phyloP scores from a whole-genome alignment of 257 asterid genomes.

The Solanum gracilifrons region DNA sequence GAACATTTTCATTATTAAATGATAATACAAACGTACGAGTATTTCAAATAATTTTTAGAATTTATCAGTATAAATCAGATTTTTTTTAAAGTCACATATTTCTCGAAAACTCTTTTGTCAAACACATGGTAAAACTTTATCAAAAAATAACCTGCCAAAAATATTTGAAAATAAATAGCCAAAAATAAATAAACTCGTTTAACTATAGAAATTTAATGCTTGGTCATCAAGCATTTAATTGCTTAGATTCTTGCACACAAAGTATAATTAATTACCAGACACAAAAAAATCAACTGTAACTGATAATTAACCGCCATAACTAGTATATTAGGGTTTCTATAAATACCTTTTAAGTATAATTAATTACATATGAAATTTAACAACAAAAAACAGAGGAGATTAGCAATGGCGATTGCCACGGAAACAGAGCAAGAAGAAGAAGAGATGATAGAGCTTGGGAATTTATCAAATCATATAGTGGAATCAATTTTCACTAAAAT shows the following conservation, averaged over 20 bases:
- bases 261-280: neutral
- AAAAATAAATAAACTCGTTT: neutral
- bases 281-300: neutral
- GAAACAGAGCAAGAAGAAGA: neutral
- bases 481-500: conserved; percentile 10
- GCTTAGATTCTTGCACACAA: neutral
- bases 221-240: neutral
- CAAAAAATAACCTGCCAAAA: neutral
- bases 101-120: too few relatives aligned
- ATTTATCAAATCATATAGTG: neutral
- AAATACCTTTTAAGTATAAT: neutral
- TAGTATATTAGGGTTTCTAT: neutral
- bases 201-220: neutral
- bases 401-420: neutral
- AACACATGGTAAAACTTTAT: neutral
- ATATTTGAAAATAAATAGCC: neutral
- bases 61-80: too few relatives aligned
- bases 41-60: too few relatives aligned
- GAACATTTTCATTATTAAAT: too few relatives aligned
- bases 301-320: neutral
- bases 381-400: neutral
- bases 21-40: too few relatives aligned
- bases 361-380: neutral
- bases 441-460: neutral
- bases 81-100: too few relatives aligned